Conservation (phyloP, 768 basidiomycete species). For the Ramaria sp. region DNA sequence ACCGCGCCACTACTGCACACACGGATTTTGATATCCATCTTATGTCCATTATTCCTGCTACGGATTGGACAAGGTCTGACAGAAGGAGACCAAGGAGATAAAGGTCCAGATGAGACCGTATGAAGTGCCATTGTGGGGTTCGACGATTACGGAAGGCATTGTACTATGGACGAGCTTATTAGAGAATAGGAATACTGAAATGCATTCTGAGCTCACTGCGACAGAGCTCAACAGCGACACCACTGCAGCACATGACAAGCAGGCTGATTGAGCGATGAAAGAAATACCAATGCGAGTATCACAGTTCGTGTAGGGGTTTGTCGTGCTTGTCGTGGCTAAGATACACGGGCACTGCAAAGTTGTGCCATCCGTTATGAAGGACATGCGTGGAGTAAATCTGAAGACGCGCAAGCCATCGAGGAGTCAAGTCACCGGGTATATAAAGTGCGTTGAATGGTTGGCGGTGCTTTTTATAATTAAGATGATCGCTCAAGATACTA, state of each 20-base stretch:
- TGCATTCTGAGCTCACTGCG: conserved; percentile 11
- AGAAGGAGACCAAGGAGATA: conserved; percentile 20
- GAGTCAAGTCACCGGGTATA: too few relatives aligned
- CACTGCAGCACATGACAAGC: conserved; percentile 16
- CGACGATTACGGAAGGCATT: background rate
- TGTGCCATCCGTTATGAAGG: too few relatives aligned
- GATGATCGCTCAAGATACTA: too few relatives aligned
- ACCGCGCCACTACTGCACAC: conserved; percentile 5
- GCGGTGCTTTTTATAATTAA: too few relatives aligned
- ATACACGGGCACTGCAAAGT: too few relatives aligned
- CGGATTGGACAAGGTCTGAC: conserved; percentile 20
- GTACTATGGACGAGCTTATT: conserved; percentile 11
- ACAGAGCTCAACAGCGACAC: conserved; percentile 15
- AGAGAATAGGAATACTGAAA: conserved; percentile 14
- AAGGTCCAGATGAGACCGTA: conserved; percentile 17
- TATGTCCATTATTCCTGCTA: conserved; percentile 27
- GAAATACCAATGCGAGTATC: conserved; percentile 17
- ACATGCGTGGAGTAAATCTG: too few relatives aligned
- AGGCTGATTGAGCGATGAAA: conserved; percentile 17
- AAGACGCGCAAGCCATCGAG: too few relatives aligned
- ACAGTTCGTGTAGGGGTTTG: conserved; percentile 1
- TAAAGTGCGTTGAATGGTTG: too few relatives aligned
- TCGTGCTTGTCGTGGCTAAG: too few relatives aligned
- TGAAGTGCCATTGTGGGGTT: background rate
- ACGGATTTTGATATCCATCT: conserved; percentile 26